Evolutionary conservation across 768 basidiomycete species (phyloP).

Genomic region (Coprinellus micaceus): DNA sequence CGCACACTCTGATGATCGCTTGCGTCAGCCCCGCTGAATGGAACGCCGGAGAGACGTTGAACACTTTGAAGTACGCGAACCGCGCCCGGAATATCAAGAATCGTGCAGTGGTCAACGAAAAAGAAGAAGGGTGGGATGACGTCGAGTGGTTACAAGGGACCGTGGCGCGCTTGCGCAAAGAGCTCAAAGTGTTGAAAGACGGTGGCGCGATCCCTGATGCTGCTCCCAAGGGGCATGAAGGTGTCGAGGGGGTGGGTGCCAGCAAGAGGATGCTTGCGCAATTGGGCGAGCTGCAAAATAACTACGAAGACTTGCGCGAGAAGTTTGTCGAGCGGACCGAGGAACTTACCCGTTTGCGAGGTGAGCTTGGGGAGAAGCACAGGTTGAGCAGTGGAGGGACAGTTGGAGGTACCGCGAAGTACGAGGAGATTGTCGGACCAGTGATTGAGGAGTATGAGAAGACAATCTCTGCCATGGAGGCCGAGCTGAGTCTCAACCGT

Average conservation of each 20-base stretch:
- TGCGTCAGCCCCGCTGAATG: conserved; percentile 95
- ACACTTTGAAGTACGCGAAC: conserved; percentile 95
- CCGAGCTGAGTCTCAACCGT: conserved; percentile 81
- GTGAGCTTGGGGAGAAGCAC: conserved; percentile 75
- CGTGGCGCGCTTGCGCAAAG: conserved; percentile 80
- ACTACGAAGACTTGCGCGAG: conserved; percentile 78
- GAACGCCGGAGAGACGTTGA: conserved; percentile 91
- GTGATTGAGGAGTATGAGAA: conserved; percentile 99
- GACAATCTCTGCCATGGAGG: conserved; percentile 92
- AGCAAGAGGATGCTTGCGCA: conserved; percentile 76
- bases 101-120: conserved; percentile 84
- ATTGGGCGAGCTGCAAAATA: conserved; percentile 80
- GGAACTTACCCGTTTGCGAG: conserved; percentile 75
- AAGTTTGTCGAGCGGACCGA: conserved; percentile 88
- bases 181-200: conserved; percentile 77
- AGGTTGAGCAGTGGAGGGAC: conserved; percentile 56
- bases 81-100: conserved; percentile 98
- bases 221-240: conserved; percentile 33
- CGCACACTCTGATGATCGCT: conserved; percentile 98
- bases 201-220: conserved; percentile 39
- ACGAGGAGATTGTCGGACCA: conserved; percentile 92
- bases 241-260: conserved; percentile 45
- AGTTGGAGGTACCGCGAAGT: conserved; percentile 67
- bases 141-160: conserved; percentile 92
- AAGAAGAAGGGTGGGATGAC: conserved; percentile 98